phyloP scores from a whole-genome alignment of 2,329 filamentous ascomycete species.

The Laburnicola sp. region DNA sequence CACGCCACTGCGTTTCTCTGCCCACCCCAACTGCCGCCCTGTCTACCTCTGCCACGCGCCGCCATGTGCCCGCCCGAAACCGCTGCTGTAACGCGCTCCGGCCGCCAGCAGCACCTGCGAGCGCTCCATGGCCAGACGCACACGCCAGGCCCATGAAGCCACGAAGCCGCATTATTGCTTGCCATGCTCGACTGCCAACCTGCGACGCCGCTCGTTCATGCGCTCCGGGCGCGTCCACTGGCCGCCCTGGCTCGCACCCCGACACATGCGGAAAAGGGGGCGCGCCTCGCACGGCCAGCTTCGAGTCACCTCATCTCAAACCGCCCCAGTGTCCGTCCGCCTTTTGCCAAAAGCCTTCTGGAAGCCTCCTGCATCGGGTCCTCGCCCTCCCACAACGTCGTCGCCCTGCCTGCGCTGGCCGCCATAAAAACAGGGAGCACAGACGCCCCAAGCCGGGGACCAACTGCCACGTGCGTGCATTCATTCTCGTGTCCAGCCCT shows the following conservation, averaged over 20 bases:
- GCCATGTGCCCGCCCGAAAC: conserved; percentile 17
- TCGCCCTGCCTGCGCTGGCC: not conserved
- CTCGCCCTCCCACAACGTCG: conserved; percentile 9
- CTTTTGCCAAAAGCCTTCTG: conserved; percentile 22
- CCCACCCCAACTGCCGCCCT: conserved; percentile 18
- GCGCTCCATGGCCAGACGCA: conserved; percentile 7
- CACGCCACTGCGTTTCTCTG: conserved; percentile 15
- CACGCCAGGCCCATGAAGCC: not conserved
- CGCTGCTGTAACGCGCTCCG: conserved; percentile 12
- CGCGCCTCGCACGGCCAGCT: not conserved
- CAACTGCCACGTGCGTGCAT: conserved; percentile 9
- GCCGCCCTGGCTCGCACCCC: not conserved
- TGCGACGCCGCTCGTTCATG: conserved; percentile 8
- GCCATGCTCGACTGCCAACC: not conserved
- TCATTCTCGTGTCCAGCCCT: conserved; percentile 1
- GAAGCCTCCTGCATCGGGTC: conserved; percentile 29
- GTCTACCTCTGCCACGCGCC: conserved; percentile 2
- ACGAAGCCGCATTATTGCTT: not conserved
- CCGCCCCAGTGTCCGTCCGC: not conserved
- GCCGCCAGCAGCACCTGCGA: not conserved
- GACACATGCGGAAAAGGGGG: not conserved
- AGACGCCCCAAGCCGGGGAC: conserved; percentile 1
- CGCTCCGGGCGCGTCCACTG: not conserved
- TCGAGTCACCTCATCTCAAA: not conserved
- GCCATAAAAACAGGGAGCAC: conserved; percentile 9